Evolutionary conservation across 176 grass and related monocot species (phyloP), one percentile per base, ranked within the genome.

Genomic region (Musa troglodytarum): DNA sequence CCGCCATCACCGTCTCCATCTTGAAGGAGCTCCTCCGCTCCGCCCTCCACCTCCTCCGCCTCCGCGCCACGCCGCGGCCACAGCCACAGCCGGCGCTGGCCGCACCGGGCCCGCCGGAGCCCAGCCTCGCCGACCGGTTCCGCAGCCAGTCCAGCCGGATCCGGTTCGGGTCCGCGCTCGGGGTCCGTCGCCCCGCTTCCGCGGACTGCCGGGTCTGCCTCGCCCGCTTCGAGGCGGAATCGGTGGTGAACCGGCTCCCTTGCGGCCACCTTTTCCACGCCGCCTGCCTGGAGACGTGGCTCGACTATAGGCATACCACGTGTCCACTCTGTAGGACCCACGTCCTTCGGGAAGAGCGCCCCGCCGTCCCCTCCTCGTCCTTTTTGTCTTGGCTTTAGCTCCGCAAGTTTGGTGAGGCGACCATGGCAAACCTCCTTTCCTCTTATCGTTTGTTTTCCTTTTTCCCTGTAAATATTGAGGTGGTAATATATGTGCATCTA

Each of bases 211-310:
- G 85, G 17, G 90, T 93, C 61, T 93, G 90, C 69, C 69, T 93
- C 2, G 53, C 55, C 50, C 77, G 74, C 59, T 90, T 93, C 87
- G 87, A 83, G 80, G 59, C 91, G 5, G 85, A 90, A 29, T 85
- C 91, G 15, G 77, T 93, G 65, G 91, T 93, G 80, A 87, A 93
- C 74, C 77, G 78, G 6, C 91, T 93, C 51, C 85, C 82, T 10
- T 93, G 91, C 28, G 91, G 91, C 9, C 91, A 93, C 79, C 87
- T 93, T 53, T 93, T 93, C 81, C 91, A 93, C 82, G 77, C 81
- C 58, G 74, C 82, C 8, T 93, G 91, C 80, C 82, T 93, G 5
- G 87, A 93, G 87, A 89, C 74, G 52, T 93, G 87, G 91, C 82
- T 93, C 6, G 78, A 82, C 74, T 93, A 93, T 85, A 69, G 89